phyloP scores from a whole-genome alignment of 129 eudicot genomes.

The Pseudognaphalium luteoalbum region DNA sequence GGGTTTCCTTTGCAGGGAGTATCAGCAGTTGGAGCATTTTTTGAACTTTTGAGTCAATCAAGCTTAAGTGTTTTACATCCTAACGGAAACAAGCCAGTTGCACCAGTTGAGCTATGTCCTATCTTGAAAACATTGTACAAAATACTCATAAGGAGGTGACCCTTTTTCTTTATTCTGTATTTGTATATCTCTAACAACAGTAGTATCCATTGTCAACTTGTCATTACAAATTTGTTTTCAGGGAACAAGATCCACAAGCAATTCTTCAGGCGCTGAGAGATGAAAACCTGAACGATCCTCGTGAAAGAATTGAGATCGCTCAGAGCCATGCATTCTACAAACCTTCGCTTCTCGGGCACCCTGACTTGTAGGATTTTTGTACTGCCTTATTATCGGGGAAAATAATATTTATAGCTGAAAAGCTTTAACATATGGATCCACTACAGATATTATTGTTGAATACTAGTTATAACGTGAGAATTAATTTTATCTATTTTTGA shows the following conservation, averaged over 20 bases:
- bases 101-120: not conserved
- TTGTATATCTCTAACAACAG: too few species aligned
- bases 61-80: not conserved
- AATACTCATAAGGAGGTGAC: not conserved
- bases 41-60: not conserved
- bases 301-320: conserved; percentile 80
- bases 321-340: conserved; percentile 69
- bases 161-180: not conserved
- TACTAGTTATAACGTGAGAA: too few species aligned
- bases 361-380: conserved; percentile 9
- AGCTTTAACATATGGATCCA: too few species aligned
- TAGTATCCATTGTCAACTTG: not conserved
- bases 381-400: too few species aligned
- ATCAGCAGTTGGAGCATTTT: not conserved
- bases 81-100: not conserved
- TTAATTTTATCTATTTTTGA: too few species aligned
- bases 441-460: too few species aligned
- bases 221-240: conserved; percentile 11
- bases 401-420: too few species aligned
- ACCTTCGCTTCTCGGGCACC: conserved; percentile 74
- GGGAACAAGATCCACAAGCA: conserved; percentile 56
- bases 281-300: conserved; percentile 69
- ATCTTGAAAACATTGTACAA: not conserved
- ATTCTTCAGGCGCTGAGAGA: conserved; percentile 72
- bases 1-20: not conserved